phyloP scores from a whole-genome alignment of 108 stramenopile species.

The Cyclotella baltica region DNA sequence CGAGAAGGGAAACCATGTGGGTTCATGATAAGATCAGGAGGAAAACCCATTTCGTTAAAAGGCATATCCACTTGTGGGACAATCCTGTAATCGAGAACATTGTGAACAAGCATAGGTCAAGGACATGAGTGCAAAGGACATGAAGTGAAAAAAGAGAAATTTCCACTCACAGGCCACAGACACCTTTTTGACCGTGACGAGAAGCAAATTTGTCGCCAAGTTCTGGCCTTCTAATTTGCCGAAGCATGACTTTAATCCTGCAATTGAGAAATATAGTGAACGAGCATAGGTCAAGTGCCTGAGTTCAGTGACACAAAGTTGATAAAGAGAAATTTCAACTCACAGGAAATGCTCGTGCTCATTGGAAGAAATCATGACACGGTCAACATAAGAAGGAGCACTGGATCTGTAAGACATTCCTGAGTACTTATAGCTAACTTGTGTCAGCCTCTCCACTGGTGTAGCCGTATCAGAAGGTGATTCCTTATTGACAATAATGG shows the following conservation, averaged over 20 bases:
- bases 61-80: constrained; percentile 97
- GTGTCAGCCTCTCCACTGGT: constrained; percentile 51
- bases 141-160: too few species aligned
- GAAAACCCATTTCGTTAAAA: constrained; percentile 95
- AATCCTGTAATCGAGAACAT: too few species aligned
- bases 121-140: too few species aligned
- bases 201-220: constrained; percentile 99
- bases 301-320: background rate
- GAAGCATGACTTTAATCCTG: constrained; percentile 91
- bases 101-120: too few species aligned
- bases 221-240: constrained; percentile 95
- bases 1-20: constrained; percentile 99
- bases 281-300: background rate
- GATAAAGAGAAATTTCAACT: constrained; percentile 4
- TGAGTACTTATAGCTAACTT: constrained; percentile 82
- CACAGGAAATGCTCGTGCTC: constrained; percentile 93
- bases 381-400: constrained; percentile 94
- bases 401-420: constrained; percentile 86
- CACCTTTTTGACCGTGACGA: constrained; percentile 99
- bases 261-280: background rate
- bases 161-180: constrained; percentile 97
- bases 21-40: constrained; percentile 99
- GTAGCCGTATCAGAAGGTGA: constrained; percentile 72
- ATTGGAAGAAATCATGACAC: constrained; percentile 96
- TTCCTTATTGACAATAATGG: constrained; percentile 95